Percentiles rank a stretch among this genome's conserved stretches.
Conservation (phyloP, 345 rosid genomes). For the Garcia nutans region DNA sequence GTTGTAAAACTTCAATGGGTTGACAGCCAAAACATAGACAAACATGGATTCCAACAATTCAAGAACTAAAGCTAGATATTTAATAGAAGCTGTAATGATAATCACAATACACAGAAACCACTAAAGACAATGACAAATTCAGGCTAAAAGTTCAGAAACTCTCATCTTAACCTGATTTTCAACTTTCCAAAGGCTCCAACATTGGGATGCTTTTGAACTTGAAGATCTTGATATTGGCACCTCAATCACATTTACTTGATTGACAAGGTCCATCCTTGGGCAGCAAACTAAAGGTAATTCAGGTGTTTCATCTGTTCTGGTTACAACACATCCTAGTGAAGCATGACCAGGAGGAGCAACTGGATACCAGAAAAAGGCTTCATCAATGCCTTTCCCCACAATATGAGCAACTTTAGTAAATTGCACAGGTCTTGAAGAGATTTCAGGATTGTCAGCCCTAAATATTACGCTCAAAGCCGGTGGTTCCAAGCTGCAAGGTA, state of each 20-base stretch:
- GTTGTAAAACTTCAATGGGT: conserved; percentile 6
- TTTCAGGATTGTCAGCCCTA: conserved; percentile 70
- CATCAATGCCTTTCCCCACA: conserved; percentile 82
- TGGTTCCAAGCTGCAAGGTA: conserved; percentile 74
- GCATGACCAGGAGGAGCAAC: conserved; percentile 97
- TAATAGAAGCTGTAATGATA: not conserved
- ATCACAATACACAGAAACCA: not conserved
- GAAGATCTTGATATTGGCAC: conserved; percentile 76
- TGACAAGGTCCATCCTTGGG: conserved; percentile 92
- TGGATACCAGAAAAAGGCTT: conserved; percentile 92
- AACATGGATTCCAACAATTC: not conserved
- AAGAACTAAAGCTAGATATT: not conserved
- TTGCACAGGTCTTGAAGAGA: conserved; percentile 86
- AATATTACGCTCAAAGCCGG: conserved; percentile 84
- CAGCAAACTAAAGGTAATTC: conserved; percentile 64
- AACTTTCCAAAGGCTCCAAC: conserved; percentile 99
- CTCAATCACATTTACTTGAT: conserved; percentile 75
- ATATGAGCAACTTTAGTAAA: conserved; percentile 84
- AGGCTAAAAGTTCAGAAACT: conserved; percentile 14
- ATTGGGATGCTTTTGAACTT: conserved; percentile 68
- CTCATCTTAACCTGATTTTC: conserved; percentile 81
- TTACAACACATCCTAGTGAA: conserved; percentile 82
- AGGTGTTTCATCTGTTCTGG: conserved; percentile 78
- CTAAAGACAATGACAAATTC: not conserved
- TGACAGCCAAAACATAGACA: conserved; percentile 7